phyloP scores from a whole-genome alignment of 202 grass and related monocot species.

The Musa balbisiana region DNA sequence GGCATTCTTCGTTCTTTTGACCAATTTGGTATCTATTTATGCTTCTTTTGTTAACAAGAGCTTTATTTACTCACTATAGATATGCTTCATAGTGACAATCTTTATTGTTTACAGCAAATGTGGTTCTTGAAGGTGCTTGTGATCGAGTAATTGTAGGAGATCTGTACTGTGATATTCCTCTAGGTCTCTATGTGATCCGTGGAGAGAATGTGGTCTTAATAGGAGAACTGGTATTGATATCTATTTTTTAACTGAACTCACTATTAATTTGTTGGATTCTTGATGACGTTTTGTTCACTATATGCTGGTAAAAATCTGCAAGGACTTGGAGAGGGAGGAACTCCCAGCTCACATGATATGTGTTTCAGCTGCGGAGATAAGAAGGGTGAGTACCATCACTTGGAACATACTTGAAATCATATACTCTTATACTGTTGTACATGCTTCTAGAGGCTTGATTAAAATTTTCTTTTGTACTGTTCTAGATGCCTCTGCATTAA shows the following conservation, averaged over 20 bases:
- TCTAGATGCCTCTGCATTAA: not conserved
- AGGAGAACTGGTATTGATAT: slow-evolving; percentile 81
- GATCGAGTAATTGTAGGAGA: slow-evolving; percentile 98
- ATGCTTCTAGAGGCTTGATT: not conserved
- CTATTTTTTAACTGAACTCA: slow-evolving; percentile 11
- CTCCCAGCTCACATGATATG: slow-evolving; percentile 83
- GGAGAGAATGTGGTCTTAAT: slow-evolving; percentile 99
- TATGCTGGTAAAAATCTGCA: slow-evolving; percentile 31
- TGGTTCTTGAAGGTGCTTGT: slow-evolving; percentile 97
- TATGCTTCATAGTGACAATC: not conserved
- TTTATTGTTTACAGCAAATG: slow-evolving; percentile 64
- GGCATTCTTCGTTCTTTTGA: slow-evolving; percentile 95
- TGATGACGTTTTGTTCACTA: slow-evolving; percentile 27
- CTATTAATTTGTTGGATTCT: slow-evolving; percentile 19
- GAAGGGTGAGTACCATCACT: slow-evolving; percentile 41
- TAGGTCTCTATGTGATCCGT: slow-evolving; percentile 91
- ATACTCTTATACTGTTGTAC: not conserved
- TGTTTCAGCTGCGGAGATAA: slow-evolving; percentile 85
- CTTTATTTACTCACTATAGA: not conserved
- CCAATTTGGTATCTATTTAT: slow-evolving; percentile 67
- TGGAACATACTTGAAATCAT: not conserved
- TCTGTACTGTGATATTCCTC: slow-evolving; percentile 84
- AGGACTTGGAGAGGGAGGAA: slow-evolving; percentile 91
- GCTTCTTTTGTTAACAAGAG: not conserved
- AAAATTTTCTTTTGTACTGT: not conserved